Conservation (phyloP, 2,329 filamentous ascomycete species). For the Bimuria novae-zelandiae region DNA sequence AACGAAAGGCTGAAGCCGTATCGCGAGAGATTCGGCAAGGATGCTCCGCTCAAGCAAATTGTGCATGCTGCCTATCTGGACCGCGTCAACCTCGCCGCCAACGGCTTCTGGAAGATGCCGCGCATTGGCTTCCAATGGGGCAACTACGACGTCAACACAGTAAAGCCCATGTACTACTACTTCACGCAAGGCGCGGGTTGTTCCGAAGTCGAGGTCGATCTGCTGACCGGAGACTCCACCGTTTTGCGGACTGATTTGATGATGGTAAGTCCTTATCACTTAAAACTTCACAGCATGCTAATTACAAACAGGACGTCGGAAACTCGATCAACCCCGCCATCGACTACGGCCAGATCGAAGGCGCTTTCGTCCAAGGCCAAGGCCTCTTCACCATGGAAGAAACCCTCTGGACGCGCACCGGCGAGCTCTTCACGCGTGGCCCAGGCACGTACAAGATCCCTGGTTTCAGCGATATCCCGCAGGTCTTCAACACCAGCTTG, state of each 20-base stretch:
- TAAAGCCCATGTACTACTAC: conserved; percentile 86
- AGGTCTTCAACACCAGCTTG: conserved; percentile 79
- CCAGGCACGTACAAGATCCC: conserved; percentile 83
- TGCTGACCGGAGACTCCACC: conserved; percentile 90
- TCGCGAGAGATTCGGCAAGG: conserved; percentile 75
- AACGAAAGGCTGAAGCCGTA: conserved; percentile 86
- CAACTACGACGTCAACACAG: conserved; percentile 36
- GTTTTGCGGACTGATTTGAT: conserved; percentile 86
- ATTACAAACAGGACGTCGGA: conserved; percentile 79
- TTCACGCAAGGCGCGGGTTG: conserved; percentile 86
- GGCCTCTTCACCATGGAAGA: conserved; percentile 80
- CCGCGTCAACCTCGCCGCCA: conserved; percentile 89
- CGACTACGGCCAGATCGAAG: conserved; percentile 82
- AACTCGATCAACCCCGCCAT: conserved; percentile 77
- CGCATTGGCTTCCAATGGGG: conserved; percentile 95
- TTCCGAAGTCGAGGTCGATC: conserved; percentile 89
- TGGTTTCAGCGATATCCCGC: conserved; percentile 84
- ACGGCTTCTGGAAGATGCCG: conserved; percentile 96
- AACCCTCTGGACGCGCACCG: conserved; percentile 68
- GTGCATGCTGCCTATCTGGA: conserved; percentile 93
- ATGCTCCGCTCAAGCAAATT: conserved; percentile 80
- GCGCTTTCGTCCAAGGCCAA: conserved; percentile 77
- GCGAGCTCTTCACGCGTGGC: conserved; percentile 66
- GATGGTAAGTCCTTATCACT: conserved; percentile 59
- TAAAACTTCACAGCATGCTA: no score